Evolutionary conservation across 2,329 filamentous ascomycete genomes (phyloP), one percentile per base, ranked within the genome.

Genomic region (Epichloe amarillans): DNA sequence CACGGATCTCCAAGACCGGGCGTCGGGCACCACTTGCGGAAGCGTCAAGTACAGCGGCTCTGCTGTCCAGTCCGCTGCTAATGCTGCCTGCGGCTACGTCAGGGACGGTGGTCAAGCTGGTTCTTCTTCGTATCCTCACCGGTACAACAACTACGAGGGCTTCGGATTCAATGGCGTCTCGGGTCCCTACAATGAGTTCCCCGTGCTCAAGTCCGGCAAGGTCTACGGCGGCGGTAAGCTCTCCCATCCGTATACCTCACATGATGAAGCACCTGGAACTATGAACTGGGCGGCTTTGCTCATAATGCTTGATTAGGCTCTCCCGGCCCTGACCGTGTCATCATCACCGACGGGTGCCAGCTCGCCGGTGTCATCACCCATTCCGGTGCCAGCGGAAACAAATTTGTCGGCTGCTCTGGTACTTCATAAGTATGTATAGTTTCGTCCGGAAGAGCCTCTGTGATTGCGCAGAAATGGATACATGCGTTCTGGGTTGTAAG

Each of bases 301-400:
- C 12, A 42, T 19, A 5, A 5, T 19, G 23, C 19, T 17, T 23
- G 26, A 19, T 4, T 1, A 66, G 64, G 64, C 26, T 61, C 60
- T 1, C 83, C 83, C 1, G 83, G 83, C 38, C 68, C 83, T 17
- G 82, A 86, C 61, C 79, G 83, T 47, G 78, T 86, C 49, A 80
- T 86, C 67, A 62, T 62, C 52, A 82, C 79, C 60, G 69, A 60
- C 0, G 54, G 65, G 15, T 76, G 82, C 57, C 53, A 73, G 52
- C 72, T 77, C 43, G 83, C 80, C 14, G 83, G 81, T 38, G 69
- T 76, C 30, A 84, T 87, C 55, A 87, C 84, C 0, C 84, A 87
- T 60, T 84, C 80, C 21, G 83, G 83, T 30, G 83, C 83, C 17
- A 78, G 73, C 47, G 80, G 80, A 7, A 81, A 86, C 63, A 71